Evolutionary conservation across 768 basidiomycete genomes (phyloP), one percentile per base, ranked within the genome.

Genomic region (Kwoniella sp.): DNA sequence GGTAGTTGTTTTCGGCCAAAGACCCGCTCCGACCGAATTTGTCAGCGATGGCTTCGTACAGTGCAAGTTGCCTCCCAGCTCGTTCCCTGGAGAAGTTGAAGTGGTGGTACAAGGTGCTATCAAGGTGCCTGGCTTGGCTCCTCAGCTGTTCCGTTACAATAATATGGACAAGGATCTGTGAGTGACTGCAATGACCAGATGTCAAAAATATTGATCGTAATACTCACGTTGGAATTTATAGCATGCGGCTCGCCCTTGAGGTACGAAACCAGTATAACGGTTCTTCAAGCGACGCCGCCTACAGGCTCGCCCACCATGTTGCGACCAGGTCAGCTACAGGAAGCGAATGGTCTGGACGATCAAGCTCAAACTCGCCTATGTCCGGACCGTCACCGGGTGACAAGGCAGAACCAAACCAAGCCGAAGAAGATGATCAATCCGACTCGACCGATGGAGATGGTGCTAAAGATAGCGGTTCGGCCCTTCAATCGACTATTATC

Each of bases 1-100:
- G 58, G 87, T 90, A 57, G 90, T 91, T 69, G 82, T 92, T 1
- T 99, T 99, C 79, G 95, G 95, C 25, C 90, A 89, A 69, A 83
- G 87, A 10, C 77, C 85, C 1, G 81, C 79, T 33, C 70, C 80
- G 58, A 88, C 90, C 62, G 92, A 90, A 69, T 83, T 92, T 3
- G 96, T 97, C 78, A 93, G 93, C 30, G 91, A 90, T 69, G 84
- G 87, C 3, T 79, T 85, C 13, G 88, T 94, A 9, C 90, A 88
- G 17, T 97, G 95, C 78, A 81, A 93, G 49, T 79, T 98, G 46
- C 96, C 95, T 10, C 92, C 96, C 0, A 85, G 88, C 53, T 82
- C 88, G 0, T 82, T 84, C 50, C 85, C 93, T 17, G 96, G 96
- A 10, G 86, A 90, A 22, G 96, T 99, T 29, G 85, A 87, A 2